A percentile compares a stretch with the other conserved stretches of the same genome.
Conservation (phyloP, 176 grass and related monocot genomes). For the Triticum timopheevii region DNA sequence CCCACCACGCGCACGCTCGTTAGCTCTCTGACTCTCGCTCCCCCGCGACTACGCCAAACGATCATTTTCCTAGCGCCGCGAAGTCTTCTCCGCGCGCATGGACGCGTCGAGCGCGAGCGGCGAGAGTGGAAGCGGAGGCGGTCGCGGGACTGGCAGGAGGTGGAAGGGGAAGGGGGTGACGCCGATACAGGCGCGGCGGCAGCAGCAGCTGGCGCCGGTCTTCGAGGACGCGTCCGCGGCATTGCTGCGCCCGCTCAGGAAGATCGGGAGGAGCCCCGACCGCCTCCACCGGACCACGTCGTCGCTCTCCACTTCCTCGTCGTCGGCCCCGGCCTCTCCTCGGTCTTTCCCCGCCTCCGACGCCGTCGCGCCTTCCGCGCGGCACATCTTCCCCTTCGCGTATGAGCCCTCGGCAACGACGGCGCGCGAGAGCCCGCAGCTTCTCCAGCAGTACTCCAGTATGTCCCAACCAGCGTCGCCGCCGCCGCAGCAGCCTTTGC, state of each 20-base stretch:
- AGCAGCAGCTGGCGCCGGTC: constrained; percentile 40
- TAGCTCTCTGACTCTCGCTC: neutral
- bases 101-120: constrained; percentile 34
- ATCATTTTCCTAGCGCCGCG: neutral
- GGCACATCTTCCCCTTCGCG: constrained; percentile 65
- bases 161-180: constrained; percentile 45
- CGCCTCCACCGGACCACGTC: constrained; percentile 38
- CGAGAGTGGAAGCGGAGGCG: constrained; percentile 19
- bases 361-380: constrained; percentile 26
- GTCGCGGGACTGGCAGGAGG: constrained; percentile 23
- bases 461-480: constrained; percentile 14
- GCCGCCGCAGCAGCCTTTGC: neutral
- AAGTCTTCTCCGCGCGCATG: constrained; percentile 12
- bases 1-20: constrained; percentile 11
- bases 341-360: constrained; percentile 29
- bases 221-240: constrained; percentile 45
- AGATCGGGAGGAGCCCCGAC: constrained; percentile 54
- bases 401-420: constrained; percentile 33
- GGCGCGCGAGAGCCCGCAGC: neutral
- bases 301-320: constrained; percentile 36
- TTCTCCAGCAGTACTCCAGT: constrained; percentile 13
- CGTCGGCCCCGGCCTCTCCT: constrained; percentile 46
- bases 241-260: constrained; percentile 56
- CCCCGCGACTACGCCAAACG: constrained; percentile 16
- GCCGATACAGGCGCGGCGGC: constrained; percentile 56